Percentiles rank a stretch among this genome's conserved stretches.
Conservation (phyloP, 495 filamentous ascomycete species). For the Lichenothelia convexa region DNA sequence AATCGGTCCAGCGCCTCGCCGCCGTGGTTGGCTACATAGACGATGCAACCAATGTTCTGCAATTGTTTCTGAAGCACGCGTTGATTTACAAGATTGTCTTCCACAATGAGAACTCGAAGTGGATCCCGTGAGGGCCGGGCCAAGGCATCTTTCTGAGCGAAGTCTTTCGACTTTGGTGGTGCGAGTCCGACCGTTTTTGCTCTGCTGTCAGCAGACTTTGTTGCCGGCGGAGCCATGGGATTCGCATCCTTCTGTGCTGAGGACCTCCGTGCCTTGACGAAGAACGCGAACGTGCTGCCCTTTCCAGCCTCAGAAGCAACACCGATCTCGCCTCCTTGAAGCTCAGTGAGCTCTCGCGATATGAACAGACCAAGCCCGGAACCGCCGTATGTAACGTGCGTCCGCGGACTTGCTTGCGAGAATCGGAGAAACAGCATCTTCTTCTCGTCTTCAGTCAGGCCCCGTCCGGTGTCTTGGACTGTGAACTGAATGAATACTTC, state of each 20-base stretch:
- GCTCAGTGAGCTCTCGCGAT: conserved; percentile 53
- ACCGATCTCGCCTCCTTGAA: conserved; percentile 73
- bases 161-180: conserved; percentile 14
- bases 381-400: conserved; percentile 66
- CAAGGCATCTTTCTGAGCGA: conserved; percentile 3
- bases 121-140: conserved; percentile 1
- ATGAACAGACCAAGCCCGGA: conserved; percentile 74
- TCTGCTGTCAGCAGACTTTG: neutral
- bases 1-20: conserved; percentile 49
- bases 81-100: conserved; percentile 53
- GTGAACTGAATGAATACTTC: conserved; percentile 52
- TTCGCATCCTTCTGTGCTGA: conserved; percentile 13
- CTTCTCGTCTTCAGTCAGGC: conserved; percentile 53
- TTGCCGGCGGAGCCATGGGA: neutral
- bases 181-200: neutral
- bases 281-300: conserved; percentile 76
- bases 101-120: conserved; percentile 47
- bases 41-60: conserved; percentile 39
- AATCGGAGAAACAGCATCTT: conserved; percentile 65
- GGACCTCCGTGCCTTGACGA: conserved; percentile 41
- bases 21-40: conserved; percentile 56
- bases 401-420: conserved; percentile 59
- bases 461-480: conserved; percentile 62
- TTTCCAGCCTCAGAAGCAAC: conserved; percentile 50
- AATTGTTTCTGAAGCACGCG: conserved; percentile 48